phyloP scores from a whole-genome alignment of 805 yeast species.

The Starmerella tilneyi region DNA sequence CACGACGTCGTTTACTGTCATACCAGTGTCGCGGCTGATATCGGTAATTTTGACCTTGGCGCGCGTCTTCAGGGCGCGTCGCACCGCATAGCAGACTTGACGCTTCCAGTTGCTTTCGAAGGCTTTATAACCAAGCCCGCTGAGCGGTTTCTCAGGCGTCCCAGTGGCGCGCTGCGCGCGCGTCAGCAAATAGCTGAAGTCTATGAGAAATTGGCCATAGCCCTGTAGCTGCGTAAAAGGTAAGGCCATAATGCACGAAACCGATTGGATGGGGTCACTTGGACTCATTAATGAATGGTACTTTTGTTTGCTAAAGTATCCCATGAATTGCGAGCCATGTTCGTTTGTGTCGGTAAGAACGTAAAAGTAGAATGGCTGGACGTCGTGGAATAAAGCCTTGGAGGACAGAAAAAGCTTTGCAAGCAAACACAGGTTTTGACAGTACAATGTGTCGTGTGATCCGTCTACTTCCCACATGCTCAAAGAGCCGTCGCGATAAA shows the following conservation, averaged over 20 bases:
- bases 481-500: conserved; percentile 54
- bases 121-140: conserved; percentile 74
- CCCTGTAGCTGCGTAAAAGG: conserved; percentile 85
- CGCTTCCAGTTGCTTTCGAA: conserved; percentile 81
- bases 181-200: conserved; percentile 73
- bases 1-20: conserved; percentile 76
- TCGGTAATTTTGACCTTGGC: conserved; percentile 41
- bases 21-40: conserved; percentile 63
- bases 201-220: conserved; percentile 78
- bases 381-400: conserved; percentile 86
- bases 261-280: conserved; percentile 47
- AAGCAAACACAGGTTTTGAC: conserved; percentile 80
- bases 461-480: conserved; percentile 93
- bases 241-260: conserved; percentile 81
- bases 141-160: conserved; percentile 90
- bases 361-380: conserved; percentile 88
- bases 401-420: conserved; percentile 86
- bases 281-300: conserved; percentile 11
- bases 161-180: conserved; percentile 69
- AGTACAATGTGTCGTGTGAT: conserved; percentile 63
- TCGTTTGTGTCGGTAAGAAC: conserved; percentile 61
- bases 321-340: conserved; percentile 48
- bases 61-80: conserved; percentile 13
- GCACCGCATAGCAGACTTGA: conserved; percentile 45
- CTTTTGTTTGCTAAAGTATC: conserved; percentile 87